Evolutionary conservation across 108 stramenopile species (phyloP).

Genomic region (Cyclotella choctawhatcheeana): DNA sequence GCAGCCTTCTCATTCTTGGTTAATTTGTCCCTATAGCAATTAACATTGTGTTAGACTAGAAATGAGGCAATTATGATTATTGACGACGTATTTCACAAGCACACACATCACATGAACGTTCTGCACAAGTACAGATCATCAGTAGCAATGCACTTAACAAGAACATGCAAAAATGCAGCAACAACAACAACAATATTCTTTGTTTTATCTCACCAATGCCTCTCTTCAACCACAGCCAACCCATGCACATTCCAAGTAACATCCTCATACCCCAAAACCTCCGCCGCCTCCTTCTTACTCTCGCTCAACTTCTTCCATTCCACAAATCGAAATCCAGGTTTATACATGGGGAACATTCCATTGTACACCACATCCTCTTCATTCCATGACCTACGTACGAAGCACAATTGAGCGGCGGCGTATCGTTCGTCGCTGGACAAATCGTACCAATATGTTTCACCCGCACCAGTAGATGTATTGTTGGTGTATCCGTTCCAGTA

Average conservation of each 20-base stretch:
- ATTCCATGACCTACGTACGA: slow-evolving; percentile 35
- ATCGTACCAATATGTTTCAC: slow-evolving; percentile 29
- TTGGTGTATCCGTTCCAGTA: slow-evolving; percentile 30
- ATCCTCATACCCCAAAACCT: slow-evolving; percentile 25
- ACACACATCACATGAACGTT: no score
- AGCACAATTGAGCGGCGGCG: slow-evolving; percentile 43
- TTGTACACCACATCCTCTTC: slow-evolving; percentile 6
- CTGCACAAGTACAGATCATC: no score
- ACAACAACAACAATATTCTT: no score
- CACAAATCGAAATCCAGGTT: slow-evolving; percentile 34
- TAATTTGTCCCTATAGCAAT: slow-evolving; percentile 12
- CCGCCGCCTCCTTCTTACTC: slow-evolving; percentile 1
- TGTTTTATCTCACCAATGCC: slow-evolving; percentile 25
- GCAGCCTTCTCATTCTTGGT: not conserved
- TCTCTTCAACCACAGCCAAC: slow-evolving; percentile 18
- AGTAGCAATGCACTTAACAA: no score
- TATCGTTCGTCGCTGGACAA: slow-evolving; percentile 20
- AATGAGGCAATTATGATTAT: no score
- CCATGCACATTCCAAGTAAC: slow-evolving; percentile 48
- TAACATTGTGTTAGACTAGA: not conserved
- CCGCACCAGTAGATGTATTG: slow-evolving; percentile 4
- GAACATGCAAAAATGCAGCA: no score
- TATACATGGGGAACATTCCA: slow-evolving; percentile 21
- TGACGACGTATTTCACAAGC: no score
- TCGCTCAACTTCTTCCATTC: slow-evolving; percentile 32